Percentiles rank a stretch among this genome's conserved stretches.
Conservation (phyloP, 768 basidiomycete genomes). For the Solioccasus polychromus region DNA sequence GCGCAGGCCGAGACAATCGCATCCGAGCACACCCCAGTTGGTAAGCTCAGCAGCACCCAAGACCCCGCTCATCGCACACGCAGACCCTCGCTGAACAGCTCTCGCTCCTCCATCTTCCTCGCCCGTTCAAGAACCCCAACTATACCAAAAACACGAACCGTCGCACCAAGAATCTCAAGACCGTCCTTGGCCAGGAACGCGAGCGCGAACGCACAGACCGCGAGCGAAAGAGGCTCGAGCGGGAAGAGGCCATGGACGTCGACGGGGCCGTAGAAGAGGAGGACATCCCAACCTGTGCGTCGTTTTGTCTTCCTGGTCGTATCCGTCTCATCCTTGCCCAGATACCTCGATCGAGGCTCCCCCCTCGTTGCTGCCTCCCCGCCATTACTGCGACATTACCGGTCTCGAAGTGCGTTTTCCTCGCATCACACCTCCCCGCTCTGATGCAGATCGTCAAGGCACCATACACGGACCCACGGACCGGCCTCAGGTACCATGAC, state of each 20-base stretch:
- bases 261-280: conserved; percentile 48
- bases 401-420: conserved; percentile 60
- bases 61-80: no score
- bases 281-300: conserved; percentile 70
- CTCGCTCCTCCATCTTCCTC: conserved; percentile 65
- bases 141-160: conserved; percentile 71
- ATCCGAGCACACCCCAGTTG: no score
- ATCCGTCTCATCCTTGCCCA: conserved; percentile 22
- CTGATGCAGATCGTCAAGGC: no score
- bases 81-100: conserved; percentile 74
- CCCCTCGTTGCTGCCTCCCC: conserved; percentile 73
- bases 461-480: conserved; percentile 80
- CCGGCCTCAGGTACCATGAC: conserved; percentile 78
- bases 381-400: conserved; percentile 83
- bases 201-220: conserved; percentile 71
- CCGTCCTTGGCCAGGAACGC: conserved; percentile 72
- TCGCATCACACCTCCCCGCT: neutral
- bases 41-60: no score
- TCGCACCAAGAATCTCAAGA: conserved; percentile 77
- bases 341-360: conserved; percentile 84
- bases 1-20: no score
- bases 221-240: conserved; percentile 52
- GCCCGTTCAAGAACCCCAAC: conserved; percentile 75
- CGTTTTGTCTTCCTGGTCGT: neutral
- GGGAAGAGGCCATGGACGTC: conserved; percentile 56